phyloP scores from a whole-genome alignment of 2,329 filamentous ascomycete genomes.

The Aspergillus sp. region DNA sequence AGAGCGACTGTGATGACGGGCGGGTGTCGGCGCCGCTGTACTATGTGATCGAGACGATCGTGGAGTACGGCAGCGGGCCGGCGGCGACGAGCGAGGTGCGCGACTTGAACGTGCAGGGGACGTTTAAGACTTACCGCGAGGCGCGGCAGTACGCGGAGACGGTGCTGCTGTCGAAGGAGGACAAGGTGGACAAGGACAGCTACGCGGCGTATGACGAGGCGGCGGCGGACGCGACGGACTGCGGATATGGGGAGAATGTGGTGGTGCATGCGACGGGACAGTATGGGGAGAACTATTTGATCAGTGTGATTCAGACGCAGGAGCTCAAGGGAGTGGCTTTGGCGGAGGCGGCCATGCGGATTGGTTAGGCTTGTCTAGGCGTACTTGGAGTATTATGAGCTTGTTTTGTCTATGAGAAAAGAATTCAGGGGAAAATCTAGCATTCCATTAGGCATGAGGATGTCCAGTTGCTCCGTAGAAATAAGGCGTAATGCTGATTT shows the following conservation, averaged over 20 bases:
- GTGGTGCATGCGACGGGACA: slow-evolving; percentile 26
- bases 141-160: slow-evolving; percentile 21
- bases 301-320: slow-evolving; percentile 26
- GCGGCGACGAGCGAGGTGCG: slow-evolving; percentile 10
- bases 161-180: slow-evolving; percentile 17
- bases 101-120: slow-evolving; percentile 22
- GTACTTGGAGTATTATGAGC: not conserved
- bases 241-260: slow-evolving; percentile 31
- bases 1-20: slow-evolving; percentile 16
- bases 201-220: slow-evolving; percentile 27
- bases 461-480: too few relatives aligned
- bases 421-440: too few relatives aligned
- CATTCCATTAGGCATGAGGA: too few relatives aligned
- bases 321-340: slow-evolving; percentile 25
- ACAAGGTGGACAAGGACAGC: slow-evolving; percentile 20
- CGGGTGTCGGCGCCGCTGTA: slow-evolving; percentile 24
- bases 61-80: slow-evolving; percentile 18
- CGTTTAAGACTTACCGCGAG: slow-evolving; percentile 21
- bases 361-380: slow-evolving; percentile 1
- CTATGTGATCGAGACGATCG: slow-evolving; percentile 25
- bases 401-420: too few relatives aligned
- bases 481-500: too few relatives aligned
- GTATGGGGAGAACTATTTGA: slow-evolving; percentile 24
- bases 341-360: slow-evolving; percentile 19
- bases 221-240: slow-evolving; percentile 21